Conservation (phyloP, 352 stramenopile genomes). For the Phytophthora aleatoria region DNA sequence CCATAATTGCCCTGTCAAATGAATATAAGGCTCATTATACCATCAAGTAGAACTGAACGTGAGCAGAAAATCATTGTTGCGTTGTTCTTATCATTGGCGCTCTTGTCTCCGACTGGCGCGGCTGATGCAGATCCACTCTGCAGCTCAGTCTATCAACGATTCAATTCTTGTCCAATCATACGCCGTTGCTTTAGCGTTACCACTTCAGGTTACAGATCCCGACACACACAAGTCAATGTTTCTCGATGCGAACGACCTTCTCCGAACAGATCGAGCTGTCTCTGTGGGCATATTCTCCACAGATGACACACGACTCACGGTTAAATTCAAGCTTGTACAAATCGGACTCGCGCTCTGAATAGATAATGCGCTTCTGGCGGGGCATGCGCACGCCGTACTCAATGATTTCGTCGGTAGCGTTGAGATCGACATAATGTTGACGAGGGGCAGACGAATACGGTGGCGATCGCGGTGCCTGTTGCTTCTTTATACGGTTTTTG, state of each 20-base stretch:
- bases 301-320: conserved; percentile 13
- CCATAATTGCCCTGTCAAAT: too few relatives aligned
- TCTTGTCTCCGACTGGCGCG: too few relatives aligned
- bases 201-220: too few relatives aligned
- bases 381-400: conserved; percentile 21
- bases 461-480: background rate
- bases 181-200: too few relatives aligned
- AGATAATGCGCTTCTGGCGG: conserved; percentile 18
- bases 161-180: too few relatives aligned
- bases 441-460: background rate
- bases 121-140: too few relatives aligned
- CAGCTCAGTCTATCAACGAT: too few relatives aligned
- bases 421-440: conserved; percentile 12
- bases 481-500: conserved; percentile 16
- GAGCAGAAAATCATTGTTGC: too few relatives aligned
- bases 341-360: conserved; percentile 19
- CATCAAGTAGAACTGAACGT: too few relatives aligned
- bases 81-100: too few relatives aligned
- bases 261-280: conserved; percentile 24
- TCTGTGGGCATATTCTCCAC: conserved; percentile 20
- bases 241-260: conserved; percentile 11
- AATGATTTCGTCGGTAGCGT: conserved; percentile 19
- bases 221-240: background rate
- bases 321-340: conserved; percentile 19
- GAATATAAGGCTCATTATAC: too few relatives aligned